A percentile compares a stretch with the other conserved stretches of the same genome.
These are phyloP conservation scores for Diplodia mutila DNA, from an alignment of 2,329 filamentous ascomycete genomes.

Conservation along the genomic window DNA sequence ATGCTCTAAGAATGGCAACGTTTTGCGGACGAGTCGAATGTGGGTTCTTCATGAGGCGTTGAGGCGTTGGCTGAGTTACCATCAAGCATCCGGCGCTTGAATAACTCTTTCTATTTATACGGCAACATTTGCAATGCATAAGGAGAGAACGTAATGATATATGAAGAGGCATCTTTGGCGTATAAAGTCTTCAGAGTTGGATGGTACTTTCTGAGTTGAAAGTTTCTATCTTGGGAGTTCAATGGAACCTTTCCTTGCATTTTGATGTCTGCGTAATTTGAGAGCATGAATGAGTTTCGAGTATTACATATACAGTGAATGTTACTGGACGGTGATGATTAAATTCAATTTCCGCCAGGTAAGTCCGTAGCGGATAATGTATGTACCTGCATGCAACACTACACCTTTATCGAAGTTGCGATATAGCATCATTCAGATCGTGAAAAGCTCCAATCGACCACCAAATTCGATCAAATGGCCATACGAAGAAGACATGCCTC, in stretches of 20 bases:
- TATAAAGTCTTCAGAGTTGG: background rate
- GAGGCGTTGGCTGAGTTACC: background rate
- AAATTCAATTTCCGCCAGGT: background rate
- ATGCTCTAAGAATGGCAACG: background rate
- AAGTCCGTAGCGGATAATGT: background rate
- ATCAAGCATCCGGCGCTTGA: background rate
- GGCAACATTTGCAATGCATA: background rate
- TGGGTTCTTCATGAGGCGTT: background rate
- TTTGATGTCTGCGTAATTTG: background rate
- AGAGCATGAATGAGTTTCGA: background rate
- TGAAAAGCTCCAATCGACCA: background rate
- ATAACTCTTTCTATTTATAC: background rate
- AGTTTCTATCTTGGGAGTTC: background rate
- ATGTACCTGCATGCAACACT: background rate
- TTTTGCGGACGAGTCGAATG: too few species aligned
- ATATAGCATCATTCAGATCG: background rate
- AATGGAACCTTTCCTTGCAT: too few species aligned
- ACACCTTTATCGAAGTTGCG: background rate
- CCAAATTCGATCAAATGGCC: background rate
- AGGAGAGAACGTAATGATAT: background rate
- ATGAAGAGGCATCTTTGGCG: constrained; percentile 11
- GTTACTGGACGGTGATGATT: background rate
- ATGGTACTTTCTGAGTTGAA: background rate
- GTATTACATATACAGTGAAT: background rate
- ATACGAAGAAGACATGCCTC: background rate